Percentiles rank a stretch among this genome's conserved stretches.
Conservation (phyloP, 495 filamentous ascomycete genomes). For the Echria macrotheca region DNA sequence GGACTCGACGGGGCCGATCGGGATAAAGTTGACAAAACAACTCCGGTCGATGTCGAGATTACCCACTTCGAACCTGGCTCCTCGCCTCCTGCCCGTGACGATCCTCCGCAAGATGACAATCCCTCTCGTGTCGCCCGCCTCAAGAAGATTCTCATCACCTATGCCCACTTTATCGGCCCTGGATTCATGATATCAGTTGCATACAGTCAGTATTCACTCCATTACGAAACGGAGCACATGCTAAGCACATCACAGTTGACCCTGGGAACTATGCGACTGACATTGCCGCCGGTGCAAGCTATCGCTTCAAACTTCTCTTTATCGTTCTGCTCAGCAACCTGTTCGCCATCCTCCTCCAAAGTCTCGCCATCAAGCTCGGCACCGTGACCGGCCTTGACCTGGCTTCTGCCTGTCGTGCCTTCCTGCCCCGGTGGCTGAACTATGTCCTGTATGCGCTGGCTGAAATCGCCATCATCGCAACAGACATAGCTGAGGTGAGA, state of each 20-base stretch:
- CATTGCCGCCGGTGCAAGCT: conserved; percentile 26
- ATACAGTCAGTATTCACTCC: conserved; percentile 45
- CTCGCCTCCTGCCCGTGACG: not conserved
- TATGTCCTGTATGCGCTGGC: conserved; percentile 25
- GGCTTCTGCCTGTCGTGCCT: conserved; percentile 22
- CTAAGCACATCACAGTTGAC: conserved; percentile 24
- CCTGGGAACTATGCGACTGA: conserved; percentile 32
- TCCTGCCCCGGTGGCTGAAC: conserved; percentile 29
- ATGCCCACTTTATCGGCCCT: conserved; percentile 73
- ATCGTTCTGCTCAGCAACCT: conserved; percentile 29
- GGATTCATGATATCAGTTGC: conserved; percentile 80
- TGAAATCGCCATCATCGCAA: conserved; percentile 27
- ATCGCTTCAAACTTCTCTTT: conserved; percentile 28
- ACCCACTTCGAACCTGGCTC: too few species aligned
- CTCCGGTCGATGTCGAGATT: too few species aligned
- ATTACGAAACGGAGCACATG: too few species aligned
- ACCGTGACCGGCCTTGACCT: conserved; percentile 29
- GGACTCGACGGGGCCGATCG: conserved; percentile 6
- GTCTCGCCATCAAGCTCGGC: conserved; percentile 26
- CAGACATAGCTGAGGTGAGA: conserved; percentile 63
- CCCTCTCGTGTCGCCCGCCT: conserved; percentile 20
- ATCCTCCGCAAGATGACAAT: too few species aligned
- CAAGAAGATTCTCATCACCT: conserved; percentile 50
- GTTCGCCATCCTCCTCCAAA: conserved; percentile 29
- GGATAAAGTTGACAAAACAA: not conserved